Evolutionary conservation across 768 basidiomycete genomes (phyloP), one percentile per base, ranked within the genome.

Genomic region (Amanita jacksonii): DNA sequence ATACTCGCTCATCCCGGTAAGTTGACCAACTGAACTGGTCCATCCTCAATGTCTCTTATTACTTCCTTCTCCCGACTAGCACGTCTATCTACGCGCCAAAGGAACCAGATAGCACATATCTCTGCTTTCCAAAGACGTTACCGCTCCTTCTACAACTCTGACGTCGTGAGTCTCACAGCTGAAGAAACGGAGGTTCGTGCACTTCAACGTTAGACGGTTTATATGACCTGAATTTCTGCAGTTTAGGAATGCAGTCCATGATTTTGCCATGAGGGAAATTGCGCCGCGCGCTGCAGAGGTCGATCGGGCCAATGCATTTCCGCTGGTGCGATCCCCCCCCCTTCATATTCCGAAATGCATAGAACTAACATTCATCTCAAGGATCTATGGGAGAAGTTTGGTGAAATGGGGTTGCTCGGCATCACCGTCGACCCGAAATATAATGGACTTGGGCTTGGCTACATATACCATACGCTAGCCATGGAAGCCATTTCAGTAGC

Each of bases 401-500:
- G 92, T 4, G 73, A 76, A 16, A 94, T 98, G 92, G 93, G 93
- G 8, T 70, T 97, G 22, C 74, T 97, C 13, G 92, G 92, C 45
- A 69, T 86, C 19, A 97, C 92, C 4, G 88, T 85, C 13, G 73
- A 80, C 8, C 73, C 81, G 30, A 69, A 85, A 53, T 87, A 88
- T 51, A 79, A 81, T n/a, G 92, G 92, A 2, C 68, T 94, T 33
- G 78, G 70, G 2, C 69, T 87, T 49, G 90, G 91, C 2, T 93
- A 92, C 62, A 70, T 92, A 39, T 74, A 89, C 40, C 91, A 92
- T 61, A 85, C 83, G 3, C 71, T 97, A 38, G 92, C 87, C 5
- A 96, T 96, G 92, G 93, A 97, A 66, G 88, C 88, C 49, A 67
- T 97, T 43, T 94, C 92, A 27, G 69, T 79, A 19, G 86, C 88